A percentile compares a stretch with the other conserved stretches of the same genome.
These are phyloP conservation scores for Ophiostoma piceae DNA, from an alignment of 2,329 filamentous ascomycete genomes.

Conservation along the genomic window DNA sequence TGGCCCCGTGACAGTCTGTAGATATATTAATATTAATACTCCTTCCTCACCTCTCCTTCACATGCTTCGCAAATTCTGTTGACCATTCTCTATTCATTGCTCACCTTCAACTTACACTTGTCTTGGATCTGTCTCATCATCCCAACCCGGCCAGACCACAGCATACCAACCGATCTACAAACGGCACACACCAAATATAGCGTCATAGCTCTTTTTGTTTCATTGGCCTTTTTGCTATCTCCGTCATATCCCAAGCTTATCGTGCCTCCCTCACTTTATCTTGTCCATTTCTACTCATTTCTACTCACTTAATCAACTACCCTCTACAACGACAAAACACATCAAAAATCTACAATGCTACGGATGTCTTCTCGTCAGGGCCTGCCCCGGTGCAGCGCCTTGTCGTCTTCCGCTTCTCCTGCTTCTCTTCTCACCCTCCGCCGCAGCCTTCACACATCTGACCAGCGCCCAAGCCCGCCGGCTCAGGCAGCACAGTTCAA, in stretches of 20 bases:
- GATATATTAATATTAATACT: background rate
- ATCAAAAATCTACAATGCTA: background rate
- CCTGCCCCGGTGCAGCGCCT: conserved; percentile 14
- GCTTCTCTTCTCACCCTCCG: background rate
- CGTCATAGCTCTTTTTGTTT: conserved; percentile 1
- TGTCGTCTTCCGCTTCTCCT: background rate
- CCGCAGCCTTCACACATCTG: conserved; percentile 21
- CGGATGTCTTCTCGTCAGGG: conserved; percentile 9
- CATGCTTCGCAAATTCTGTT: background rate
- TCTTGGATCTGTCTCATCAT: background rate
- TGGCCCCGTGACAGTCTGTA: background rate
- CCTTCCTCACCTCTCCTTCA: background rate
- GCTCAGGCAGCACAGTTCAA: background rate
- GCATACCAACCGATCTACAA: background rate
- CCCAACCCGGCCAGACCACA: background rate
- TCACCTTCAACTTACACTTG: background rate
- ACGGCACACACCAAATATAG: background rate
- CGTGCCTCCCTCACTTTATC: background rate
- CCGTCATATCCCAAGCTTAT: background rate
- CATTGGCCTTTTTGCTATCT: background rate
- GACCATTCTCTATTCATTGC: background rate
- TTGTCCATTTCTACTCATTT: background rate
- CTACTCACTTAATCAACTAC: background rate
- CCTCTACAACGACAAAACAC: background rate
- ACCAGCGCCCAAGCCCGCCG: conserved; percentile 18